Evolutionary conservation across 2,329 filamentous ascomycete genomes (phyloP), one percentile per base, ranked within the genome.

Genomic region (Epichloe glyceriae): DNA sequence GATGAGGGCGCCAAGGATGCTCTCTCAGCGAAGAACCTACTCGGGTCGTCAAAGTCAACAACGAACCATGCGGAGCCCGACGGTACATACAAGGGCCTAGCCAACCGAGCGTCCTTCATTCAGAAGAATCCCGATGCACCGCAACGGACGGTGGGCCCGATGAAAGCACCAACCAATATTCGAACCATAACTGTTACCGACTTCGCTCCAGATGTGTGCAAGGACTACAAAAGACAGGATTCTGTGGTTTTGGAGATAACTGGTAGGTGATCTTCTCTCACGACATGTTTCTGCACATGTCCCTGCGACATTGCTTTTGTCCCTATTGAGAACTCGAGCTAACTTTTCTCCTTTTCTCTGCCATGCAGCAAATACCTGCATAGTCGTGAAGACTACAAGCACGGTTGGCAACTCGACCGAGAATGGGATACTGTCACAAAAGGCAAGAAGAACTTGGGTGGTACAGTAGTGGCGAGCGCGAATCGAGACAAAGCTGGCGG

Each of bases 361-460:
- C 38, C 20, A 11, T 12, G 19, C 38, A 58, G 56, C 72, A 95
- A 89, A 61, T 93, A 83, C 62, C 62, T 88, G 0, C 87, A 93
- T 61, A 80, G 80, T 5, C 73, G 87, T 52, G 83, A 87, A 60
- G 85, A 88, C 65, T 85, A 88, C 63, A 88, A 91, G 59, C 85
- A 90, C 63, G 93, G 93, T 3, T 98, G 93, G 93, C 88, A 97
- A 65, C 75, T 98, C 4, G 93, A 98, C 66, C 78, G 79, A 49
- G 91, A 97, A 46, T 98, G 93, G 93, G 93, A 98, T 63, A 84
- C 80, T 37, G 81, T 83, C 2, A 86, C 82, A 6, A 90, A 86
- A 61, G 85, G 78, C 46, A 83, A 81, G 65, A 83, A 80, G 61
- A 73, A 78, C 43, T 57, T 77, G 0, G 73, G 70, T 5, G 83